Base-by-base conservation (phyloP, 768 basidiomycete species). In the Clitopilus hobsonii region DNA sequence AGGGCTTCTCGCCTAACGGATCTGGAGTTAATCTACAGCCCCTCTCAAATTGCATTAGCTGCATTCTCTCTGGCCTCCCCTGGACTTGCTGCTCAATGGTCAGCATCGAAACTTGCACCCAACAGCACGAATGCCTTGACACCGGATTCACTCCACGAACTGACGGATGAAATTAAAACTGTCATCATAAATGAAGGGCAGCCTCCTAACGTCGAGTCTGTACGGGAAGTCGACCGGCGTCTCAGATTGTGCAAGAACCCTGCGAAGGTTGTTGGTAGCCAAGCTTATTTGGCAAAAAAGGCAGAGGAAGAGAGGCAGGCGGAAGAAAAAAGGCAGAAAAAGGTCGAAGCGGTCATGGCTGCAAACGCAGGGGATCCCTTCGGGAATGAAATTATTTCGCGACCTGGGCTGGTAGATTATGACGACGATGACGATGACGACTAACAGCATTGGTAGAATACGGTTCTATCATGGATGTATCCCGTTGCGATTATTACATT, bases 161-260 rank as follows among this genome's bases (percentile, higher is more conserved):
- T 83, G 1, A 56, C 85, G 6, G 77, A 77, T 18, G 65, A 71
- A n/a, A 80, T 94, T 59, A 80, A 82, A 61, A 59, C 62, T 10
- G 65, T 88, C 61, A 84, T 91, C 26, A 68, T 70, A 5, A 65
- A 71, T 5, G 69, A 81, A 18, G 84, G 86, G 14, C 76, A 77
- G 18, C 78, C 81, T 23, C 84, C 93, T n/a, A 79, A 91, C 55
- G 77, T 96, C 11, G 93, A 93, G 56, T 76, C 80, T 26, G 94
- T 98, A 13, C 88, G 91, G 13, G 89, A 91, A 63, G 87, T 98
- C 6, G 97, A 99, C 68, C 82, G 88, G 65, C 78, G 94, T 45
- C 74, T 99, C 47, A 87, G 84, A 63, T 64, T 88, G 30, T 98
- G 96, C 76, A 91, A 94, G 67, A 98, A 99, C 63, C 97, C 97